phyloP scores from a whole-genome alignment of 768 basidiomycete genomes.

The Kwoniella heveanensis region DNA sequence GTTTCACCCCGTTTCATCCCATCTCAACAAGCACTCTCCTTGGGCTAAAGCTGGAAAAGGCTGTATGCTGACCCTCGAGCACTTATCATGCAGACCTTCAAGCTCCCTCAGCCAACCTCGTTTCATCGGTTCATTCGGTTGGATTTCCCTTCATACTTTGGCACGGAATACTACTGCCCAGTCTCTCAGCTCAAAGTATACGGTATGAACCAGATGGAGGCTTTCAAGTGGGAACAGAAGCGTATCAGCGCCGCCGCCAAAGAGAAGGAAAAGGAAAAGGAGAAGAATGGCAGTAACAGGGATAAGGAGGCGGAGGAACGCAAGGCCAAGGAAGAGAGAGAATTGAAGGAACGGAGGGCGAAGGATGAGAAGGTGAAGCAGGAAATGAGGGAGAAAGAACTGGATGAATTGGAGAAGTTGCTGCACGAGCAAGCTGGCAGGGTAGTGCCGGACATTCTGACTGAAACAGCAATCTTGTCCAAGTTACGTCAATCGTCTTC shows the following conservation, averaged over 20 bases:
- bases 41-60: too few relatives aligned
- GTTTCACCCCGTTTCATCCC: neutral
- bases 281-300: slow-evolving; percentile 19
- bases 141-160: slow-evolving; percentile 90
- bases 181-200: slow-evolving; percentile 89
- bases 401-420: slow-evolving; percentile 39
- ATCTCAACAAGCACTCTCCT: too few relatives aligned
- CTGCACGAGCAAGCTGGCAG: slow-evolving; percentile 38
- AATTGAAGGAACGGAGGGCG: slow-evolving; percentile 16
- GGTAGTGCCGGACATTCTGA: slow-evolving; percentile 11
- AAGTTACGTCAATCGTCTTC: slow-evolving; percentile 1
- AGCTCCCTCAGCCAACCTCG: slow-evolving; percentile 50
- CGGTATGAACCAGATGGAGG: slow-evolving; percentile 92
- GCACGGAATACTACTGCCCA: slow-evolving; percentile 94
- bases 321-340: slow-evolving; percentile 21
- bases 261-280: slow-evolving; percentile 29
- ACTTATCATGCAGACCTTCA: slow-evolving; percentile 42
- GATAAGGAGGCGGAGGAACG: slow-evolving; percentile 30
- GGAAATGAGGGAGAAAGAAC: slow-evolving; percentile 33
- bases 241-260: slow-evolving; percentile 25
- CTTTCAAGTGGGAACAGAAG: slow-evolving; percentile 76
- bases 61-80: neutral
- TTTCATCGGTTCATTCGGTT: slow-evolving; percentile 94
- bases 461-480: slow-evolving; percentile 18
- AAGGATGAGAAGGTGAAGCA: slow-evolving; percentile 24